These are phyloP conservation scores for Pyronema domesticum DNA, from an alignment of 495 filamentous ascomycete species.

Conservation along the genomic window DNA sequence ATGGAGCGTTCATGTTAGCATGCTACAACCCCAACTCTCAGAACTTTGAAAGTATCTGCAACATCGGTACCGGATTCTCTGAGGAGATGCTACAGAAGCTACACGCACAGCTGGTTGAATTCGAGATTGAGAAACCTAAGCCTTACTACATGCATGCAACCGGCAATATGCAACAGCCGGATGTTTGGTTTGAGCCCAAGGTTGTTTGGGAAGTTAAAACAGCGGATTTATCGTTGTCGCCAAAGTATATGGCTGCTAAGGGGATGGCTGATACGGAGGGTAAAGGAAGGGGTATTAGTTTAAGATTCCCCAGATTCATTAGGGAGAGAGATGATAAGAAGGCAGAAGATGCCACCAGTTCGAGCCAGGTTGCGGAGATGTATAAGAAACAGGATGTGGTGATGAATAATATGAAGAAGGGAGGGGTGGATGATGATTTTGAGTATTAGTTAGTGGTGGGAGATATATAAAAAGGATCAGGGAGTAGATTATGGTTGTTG, in stretches of 20 bases:
- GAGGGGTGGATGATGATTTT: slow-evolving; percentile 90
- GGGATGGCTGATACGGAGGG: slow-evolving; percentile 47
- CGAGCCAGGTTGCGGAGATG: slow-evolving; percentile 80
- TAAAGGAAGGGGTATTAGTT: slow-evolving; percentile 64
- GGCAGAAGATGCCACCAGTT: slow-evolving; percentile 72
- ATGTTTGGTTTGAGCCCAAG: slow-evolving; percentile 93
- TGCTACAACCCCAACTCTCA: slow-evolving; percentile 71
- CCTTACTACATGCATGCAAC: slow-evolving; percentile 80
- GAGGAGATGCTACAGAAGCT: slow-evolving; percentile 72
- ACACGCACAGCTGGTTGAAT: slow-evolving; percentile 47
- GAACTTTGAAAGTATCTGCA: slow-evolving; percentile 85
- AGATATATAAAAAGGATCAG: no score
- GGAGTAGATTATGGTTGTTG: no score
- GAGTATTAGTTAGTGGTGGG: slow-evolving; percentile 47
- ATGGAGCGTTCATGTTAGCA: slow-evolving; percentile 85
- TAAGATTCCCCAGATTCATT: slow-evolving; percentile 85
- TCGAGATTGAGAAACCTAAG: slow-evolving; percentile 74
- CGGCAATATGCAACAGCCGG: slow-evolving; percentile 78
- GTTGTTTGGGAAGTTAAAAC: slow-evolving; percentile 97
- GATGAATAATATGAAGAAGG: slow-evolving; percentile 39
- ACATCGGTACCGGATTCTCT: slow-evolving; percentile 93
- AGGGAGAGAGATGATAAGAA: slow-evolving; percentile 85
- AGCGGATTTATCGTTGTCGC: slow-evolving; percentile 81
- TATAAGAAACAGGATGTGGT: slow-evolving; percentile 88
- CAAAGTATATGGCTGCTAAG: slow-evolving; percentile 72